Evolutionary conservation across 1,284 basidiomycete genomes (phyloP).

Genomic region (Cystobasidiaceae sp.): DNA sequence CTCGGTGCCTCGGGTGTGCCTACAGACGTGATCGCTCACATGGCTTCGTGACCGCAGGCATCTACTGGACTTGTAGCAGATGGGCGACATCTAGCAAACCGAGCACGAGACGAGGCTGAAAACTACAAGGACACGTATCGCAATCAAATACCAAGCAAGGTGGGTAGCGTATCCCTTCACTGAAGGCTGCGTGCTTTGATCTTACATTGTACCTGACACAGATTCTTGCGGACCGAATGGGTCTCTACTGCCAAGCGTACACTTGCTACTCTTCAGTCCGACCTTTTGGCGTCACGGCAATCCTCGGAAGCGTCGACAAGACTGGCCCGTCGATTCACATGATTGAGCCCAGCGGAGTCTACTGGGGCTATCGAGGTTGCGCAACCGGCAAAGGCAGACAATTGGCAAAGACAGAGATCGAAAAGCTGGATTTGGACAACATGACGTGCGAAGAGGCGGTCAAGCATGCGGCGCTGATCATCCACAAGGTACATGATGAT

Average conservation of each 20-base stretch:
- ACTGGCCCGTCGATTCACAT: constrained; percentile 84
- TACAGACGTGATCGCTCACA: neutral
- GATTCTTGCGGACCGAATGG: constrained; percentile 76
- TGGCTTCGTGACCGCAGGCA: constrained; percentile 54
- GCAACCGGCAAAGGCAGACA: constrained; percentile 96
- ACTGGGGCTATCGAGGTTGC: constrained; percentile 81
- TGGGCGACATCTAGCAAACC: constrained; percentile 79
- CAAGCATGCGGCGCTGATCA: constrained; percentile 87
- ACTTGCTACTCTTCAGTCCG: constrained; percentile 97
- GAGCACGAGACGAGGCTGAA: constrained; percentile 77
- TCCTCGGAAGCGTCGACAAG: constrained; percentile 88
- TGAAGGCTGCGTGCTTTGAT: no score
- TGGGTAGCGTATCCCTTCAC: constrained; percentile 46
- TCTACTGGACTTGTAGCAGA: constrained; percentile 92
- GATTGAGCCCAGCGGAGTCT: constrained; percentile 91
- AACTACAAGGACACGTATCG: constrained; percentile 72
- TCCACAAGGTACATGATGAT: constrained; percentile 96
- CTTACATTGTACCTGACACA: constrained; percentile 49
- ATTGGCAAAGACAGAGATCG: constrained; percentile 94
- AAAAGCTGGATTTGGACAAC: constrained; percentile 82
- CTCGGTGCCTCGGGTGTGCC: neutral
- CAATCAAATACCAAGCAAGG: constrained; percentile 74
- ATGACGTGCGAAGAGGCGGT: constrained; percentile 79
- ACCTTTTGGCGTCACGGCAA: constrained; percentile 90
- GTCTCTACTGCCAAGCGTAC: constrained; percentile 87